Base-by-base conservation (phyloP, 495 filamentous ascomycete genomes). In the Zalerion maritima region DNA sequence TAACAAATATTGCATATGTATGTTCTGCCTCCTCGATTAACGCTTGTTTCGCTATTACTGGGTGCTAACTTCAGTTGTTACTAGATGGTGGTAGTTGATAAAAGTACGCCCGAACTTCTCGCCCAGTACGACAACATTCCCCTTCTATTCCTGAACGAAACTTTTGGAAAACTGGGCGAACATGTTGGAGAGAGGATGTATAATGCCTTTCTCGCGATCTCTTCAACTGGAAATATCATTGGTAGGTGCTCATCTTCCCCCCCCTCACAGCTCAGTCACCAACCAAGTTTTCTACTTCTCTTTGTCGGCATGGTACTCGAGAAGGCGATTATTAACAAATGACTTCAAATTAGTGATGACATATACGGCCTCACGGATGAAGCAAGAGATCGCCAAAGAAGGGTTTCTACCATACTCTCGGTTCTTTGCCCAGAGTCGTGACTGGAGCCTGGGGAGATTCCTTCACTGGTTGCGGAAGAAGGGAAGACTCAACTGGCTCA, bases 361-460 rank as follows among this genome's bases (percentile, higher is more conserved):
- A 12, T 59, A 63, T 31, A 61, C 66, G 16, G 45, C 64, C 18
- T 38, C 62, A 5, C 18, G 57, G 45, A 60, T 69, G 26, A 70
- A 65, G 40, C 62, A 66, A 36, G 62, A 67, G 24, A 66, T 67
- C 18, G 62, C 60, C 14, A 68, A 65, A 37, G 58, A 65, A 34
- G 62, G 63, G 3, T 46, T 67, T 23, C 40, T 72, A 3, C 67
- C 68, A 0, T 61, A 43, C 15, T 53, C 59, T 3, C 44, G 44
- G 10, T 52, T 65, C 33, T 59, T 69, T 29, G 60, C 56, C 15
- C 37, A 42, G 11, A 54, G 52, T 18, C 37, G 36, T 18, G 49
- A 40, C 15, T 49, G 52, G 4, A 57, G 54, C 22, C 46, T 50
- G 25, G 46, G 44, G 3, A 37, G 47, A 31, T 14, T 57, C 2